Evolutionary conservation across 179 eudicot species (phyloP).

Genomic region (Silene vulgaris): DNA sequence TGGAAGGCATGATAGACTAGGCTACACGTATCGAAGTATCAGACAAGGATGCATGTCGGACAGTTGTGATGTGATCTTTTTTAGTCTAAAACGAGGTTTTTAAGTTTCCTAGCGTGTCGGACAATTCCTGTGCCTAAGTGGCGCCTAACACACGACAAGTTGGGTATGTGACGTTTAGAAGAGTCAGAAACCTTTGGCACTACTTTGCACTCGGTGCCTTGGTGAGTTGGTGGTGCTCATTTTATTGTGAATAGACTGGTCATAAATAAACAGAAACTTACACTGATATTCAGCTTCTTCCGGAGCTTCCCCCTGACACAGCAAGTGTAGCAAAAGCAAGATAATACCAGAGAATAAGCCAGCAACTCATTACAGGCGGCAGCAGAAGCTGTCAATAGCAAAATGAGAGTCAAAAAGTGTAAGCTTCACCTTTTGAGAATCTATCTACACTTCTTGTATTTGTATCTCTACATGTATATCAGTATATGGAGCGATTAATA

Average conservation of each 20-base stretch:
- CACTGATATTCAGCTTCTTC: slow-evolving; percentile 64
- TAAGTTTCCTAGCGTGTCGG: too few species aligned
- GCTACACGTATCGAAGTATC: not conserved
- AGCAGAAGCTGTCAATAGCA: slow-evolving; percentile 62
- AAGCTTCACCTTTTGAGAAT: slow-evolving; percentile 13
- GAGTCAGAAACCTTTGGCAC: too few species aligned
- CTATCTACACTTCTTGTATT: not conserved
- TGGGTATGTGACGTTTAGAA: too few species aligned
- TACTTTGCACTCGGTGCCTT: not conserved
- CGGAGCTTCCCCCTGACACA: slow-evolving; percentile 90
- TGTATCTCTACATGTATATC: not conserved
- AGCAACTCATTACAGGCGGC: slow-evolving; percentile 78
- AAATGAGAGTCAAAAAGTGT: not conserved
- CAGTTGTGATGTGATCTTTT: too few species aligned
- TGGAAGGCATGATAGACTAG: too few species aligned
- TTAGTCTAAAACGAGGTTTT: too few species aligned
- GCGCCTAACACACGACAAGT: too few species aligned
- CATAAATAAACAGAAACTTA: slow-evolving; percentile 24
- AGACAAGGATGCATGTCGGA: not conserved
- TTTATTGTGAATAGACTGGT: not conserved
- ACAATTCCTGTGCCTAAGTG: too few species aligned
- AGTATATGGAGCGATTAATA: too few species aligned
- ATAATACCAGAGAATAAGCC: slow-evolving; percentile 86
- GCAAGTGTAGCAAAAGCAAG: slow-evolving; percentile 98
- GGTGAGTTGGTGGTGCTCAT: not conserved